Evolutionary conservation across 2,329 filamentous ascomycete species (phyloP), one percentile per base, ranked within the genome.

Genomic region (Colletotrichum cuscutae): DNA sequence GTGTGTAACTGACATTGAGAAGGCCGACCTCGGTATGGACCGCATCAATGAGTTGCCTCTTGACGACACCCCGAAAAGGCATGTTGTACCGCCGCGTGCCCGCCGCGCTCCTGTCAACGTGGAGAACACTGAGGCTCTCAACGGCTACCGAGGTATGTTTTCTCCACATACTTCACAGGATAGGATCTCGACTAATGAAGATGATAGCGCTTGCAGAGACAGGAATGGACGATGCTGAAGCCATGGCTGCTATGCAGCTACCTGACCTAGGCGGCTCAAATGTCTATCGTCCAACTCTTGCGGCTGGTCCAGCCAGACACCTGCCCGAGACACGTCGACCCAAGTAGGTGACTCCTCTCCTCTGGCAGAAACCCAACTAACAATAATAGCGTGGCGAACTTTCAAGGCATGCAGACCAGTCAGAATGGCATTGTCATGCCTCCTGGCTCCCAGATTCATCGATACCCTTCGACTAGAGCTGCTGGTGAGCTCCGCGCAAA

Each of bases 151-250:
- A 46, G 64, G 65, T 59, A 26, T 8, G 59, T 52, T 22, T 28
- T 49, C 54, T 19, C 42, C 9, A 30, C 54, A 15, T 46, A 46
- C 37, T 73, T 57, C 35, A 54, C 30, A 13, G 11, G 32, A 32
- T 3, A n/a, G 13, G 7, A 32, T 26, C 4, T n/a, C 9, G 24
- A 26, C 35, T 59, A n/a, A 65, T 71, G 5, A 61, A 28, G 8
- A 4, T 53, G 4, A 5, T 30, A 77, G 76, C 68, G 7, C 76
- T 80, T 5, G 76, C 77, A 1, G 53, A 69, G 2, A 78, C 77
- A 0, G 67, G 57, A 1, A 80, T 82, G 24, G 58, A 82, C 3
- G 81, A 82, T 53, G 76, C 77, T 1, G 81, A 82, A 56, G 78
- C 79, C 6, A 72, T 71, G 5, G 73, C 67, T 5, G 80, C 80